Percentiles rank a stretch among this genome's conserved stretches.
Conservation (phyloP, 2,329 filamentous ascomycete species). For the Coniochaeta sp. region DNA sequence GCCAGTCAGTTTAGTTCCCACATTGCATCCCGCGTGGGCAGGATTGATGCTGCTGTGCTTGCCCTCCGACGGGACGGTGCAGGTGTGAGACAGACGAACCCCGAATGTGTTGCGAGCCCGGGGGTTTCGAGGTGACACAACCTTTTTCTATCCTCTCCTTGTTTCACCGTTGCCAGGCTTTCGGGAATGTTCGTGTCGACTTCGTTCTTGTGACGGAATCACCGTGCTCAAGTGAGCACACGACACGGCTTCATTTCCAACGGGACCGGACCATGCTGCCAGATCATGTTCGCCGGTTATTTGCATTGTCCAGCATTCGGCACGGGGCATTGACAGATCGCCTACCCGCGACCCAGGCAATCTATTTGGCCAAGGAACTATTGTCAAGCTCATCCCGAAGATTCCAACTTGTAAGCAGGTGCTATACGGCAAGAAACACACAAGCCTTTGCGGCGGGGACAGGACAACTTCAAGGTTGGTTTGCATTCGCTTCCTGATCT, state of each 20-base stretch:
- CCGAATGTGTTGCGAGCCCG: background rate
- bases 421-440: background rate
- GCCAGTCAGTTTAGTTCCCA: background rate
- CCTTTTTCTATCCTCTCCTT: background rate
- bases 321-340: background rate
- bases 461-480: background rate
- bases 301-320: background rate
- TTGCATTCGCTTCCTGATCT: background rate
- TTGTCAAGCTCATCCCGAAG: background rate
- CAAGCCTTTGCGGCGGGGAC: background rate
- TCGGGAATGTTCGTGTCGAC: background rate
- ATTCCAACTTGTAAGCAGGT: background rate
- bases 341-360: background rate
- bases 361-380: background rate
- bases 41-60: background rate
- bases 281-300: background rate
- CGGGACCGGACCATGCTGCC: background rate
- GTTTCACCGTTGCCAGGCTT: background rate
- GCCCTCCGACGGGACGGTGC: background rate
- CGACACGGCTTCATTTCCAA: background rate
- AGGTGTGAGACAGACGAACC: slow-evolving; percentile 1
- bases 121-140: background rate
- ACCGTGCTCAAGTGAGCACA: background rate
- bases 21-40: background rate
- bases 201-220: background rate